Evolutionary conservation across 371 early-diverging fungal genomes (phyloP).

Genomic region (Sporodiniella umbellata): DNA sequence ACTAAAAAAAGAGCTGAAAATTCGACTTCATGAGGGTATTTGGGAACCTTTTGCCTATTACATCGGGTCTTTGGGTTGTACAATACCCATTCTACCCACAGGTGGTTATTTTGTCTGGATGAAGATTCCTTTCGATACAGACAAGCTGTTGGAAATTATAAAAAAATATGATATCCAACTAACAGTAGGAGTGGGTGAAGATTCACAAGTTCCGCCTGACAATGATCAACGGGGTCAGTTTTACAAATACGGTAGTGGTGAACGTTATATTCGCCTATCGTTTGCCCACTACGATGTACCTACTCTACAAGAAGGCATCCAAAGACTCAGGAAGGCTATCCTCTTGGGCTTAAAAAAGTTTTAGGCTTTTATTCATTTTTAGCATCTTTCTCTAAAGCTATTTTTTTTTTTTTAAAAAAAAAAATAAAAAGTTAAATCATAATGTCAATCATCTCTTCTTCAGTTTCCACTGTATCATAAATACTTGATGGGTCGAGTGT

Average conservation of each 20-base stretch:
- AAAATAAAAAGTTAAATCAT: conserved; percentile 16
- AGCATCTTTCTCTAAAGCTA: neutral
- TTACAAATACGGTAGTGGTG: too few species aligned
- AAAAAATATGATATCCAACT: conserved; percentile 14
- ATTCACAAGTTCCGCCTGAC: conserved; percentile 25
- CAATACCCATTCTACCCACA: conserved; percentile 12
- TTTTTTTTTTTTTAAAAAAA: neutral
- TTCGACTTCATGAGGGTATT: conserved; percentile 23
- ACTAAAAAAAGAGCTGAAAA: conserved; percentile 9
- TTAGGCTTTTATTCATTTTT: neutral
- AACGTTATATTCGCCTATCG: conserved; percentile 17
- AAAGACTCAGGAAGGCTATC: conserved; percentile 17
- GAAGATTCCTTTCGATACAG: conserved; percentile 25
- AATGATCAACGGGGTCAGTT: too few species aligned
- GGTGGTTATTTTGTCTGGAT: conserved; percentile 51
- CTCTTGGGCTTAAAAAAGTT: conserved; percentile 1
- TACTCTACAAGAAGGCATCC: conserved; percentile 13
- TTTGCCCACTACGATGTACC: conserved; percentile 21
- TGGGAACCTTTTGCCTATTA: conserved; percentile 20
- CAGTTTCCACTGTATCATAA: too few species aligned
- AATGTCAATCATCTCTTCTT: conserved; percentile 31
- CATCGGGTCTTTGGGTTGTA: conserved; percentile 34
- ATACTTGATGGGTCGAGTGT: too few species aligned
- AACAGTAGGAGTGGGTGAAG: conserved; percentile 22
- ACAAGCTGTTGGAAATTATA: conserved; percentile 14